A percentile compares a stretch with the other conserved stretches of the same genome.
Evolutionary conservation across 108 stramenopile species (phyloP).

Genomic region (Skeletonema marinoi): DNA sequence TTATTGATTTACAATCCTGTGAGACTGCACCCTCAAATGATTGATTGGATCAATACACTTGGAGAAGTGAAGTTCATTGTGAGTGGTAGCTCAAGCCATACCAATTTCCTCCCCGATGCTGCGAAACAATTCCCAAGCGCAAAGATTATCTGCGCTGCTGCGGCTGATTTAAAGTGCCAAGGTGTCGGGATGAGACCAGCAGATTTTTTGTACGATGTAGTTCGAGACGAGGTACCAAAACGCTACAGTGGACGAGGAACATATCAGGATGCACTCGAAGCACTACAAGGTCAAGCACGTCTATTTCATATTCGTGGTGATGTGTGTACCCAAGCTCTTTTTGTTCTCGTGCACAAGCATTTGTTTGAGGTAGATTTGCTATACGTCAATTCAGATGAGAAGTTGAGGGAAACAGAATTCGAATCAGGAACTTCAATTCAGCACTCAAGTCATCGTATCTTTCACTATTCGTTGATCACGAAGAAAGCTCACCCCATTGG

Average conservation of each 20-base stretch:
- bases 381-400: conserved; percentile 7
- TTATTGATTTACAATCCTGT: conserved; percentile 32
- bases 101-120: conserved; percentile 19
- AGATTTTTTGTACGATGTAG: conserved; percentile 24
- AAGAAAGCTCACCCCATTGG: conserved; percentile 6
- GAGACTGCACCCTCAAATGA: conserved; percentile 31
- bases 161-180: conserved; percentile 33
- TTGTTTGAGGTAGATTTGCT: conserved; percentile 31
- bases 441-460: conserved; percentile 11
- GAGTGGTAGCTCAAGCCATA: conserved; percentile 27
- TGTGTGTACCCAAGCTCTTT: conserved; percentile 16
- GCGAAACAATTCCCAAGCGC: conserved; percentile 25
- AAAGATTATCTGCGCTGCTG: conserved; percentile 30
- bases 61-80: conserved; percentile 32
- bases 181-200: conserved; percentile 22
- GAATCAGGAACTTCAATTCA: conserved; percentile 11
- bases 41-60: conserved; percentile 25
- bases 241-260: conserved; percentile 3
- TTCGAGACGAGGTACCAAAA: conserved; percentile 5
- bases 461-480: conserved; percentile 8
- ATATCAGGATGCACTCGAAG: conserved; percentile 12
- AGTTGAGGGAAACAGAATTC: conserved; percentile 2
- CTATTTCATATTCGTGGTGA: conserved; percentile 31
- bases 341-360: conserved; percentile 17
- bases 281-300: conserved; percentile 13